Conservation (phyloP, 108 stramenopile genomes). For the Skeletonema marinoi region DNA sequence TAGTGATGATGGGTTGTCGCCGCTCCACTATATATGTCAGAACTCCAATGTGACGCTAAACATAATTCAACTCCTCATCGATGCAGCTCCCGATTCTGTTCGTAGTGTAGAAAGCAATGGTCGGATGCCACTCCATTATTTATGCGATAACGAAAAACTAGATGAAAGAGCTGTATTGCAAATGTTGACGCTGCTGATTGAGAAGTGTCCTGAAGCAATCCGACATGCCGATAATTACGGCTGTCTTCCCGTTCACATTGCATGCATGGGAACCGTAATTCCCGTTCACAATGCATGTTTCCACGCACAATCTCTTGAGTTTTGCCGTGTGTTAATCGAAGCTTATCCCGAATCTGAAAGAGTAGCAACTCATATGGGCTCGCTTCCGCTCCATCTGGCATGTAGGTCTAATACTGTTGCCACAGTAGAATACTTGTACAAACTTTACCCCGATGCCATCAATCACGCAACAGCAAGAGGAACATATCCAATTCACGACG, state of each 20-base stretch:
- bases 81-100: no score
- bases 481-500: not conserved
- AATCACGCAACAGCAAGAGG: not conserved
- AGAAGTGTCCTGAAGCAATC: not conserved
- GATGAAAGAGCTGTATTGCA: not conserved
- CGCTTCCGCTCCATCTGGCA: not conserved
- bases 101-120: no score
- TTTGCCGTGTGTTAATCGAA: not conserved
- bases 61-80: conserved; percentile 5
- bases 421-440: not conserved
- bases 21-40: no score
- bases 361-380: not conserved
- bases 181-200: not conserved
- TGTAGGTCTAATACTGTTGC: not conserved
- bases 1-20: no score
- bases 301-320: not conserved
- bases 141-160: not conserved
- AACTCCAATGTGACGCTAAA: not conserved
- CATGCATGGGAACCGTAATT: no score
- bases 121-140: no score
- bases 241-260: conserved; percentile 3
- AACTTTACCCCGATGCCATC: not conserved
- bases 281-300: no score
- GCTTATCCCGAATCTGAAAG: conserved; percentile 5
- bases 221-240: not conserved